Percentiles rank a stretch among this genome's conserved stretches.
Evolutionary conservation across 2,329 filamentous ascomycete species (phyloP).

Genomic region (Arthrocladium fulminans): DNA sequence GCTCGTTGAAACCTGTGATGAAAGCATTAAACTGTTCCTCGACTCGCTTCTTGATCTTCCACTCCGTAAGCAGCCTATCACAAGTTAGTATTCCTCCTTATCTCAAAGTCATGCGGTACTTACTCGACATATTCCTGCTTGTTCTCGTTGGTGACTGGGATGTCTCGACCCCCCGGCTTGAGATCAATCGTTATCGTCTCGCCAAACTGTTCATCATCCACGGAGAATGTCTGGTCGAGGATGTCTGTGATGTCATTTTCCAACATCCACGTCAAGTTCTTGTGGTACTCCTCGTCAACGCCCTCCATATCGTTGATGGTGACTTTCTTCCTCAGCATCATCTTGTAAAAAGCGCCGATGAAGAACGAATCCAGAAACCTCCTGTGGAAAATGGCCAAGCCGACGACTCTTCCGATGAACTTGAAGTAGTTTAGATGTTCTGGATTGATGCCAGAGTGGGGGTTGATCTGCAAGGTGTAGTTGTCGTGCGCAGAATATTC

Average conservation of each 20-base stretch:
- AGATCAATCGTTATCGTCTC: slow-evolving; percentile 90
- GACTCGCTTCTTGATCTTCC: slow-evolving; percentile 97
- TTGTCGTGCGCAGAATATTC: slow-evolving; percentile 99
- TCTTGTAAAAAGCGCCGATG: slow-evolving; percentile 98
- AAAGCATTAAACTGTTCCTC: slow-evolving; percentile 98
- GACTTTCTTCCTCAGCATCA: slow-evolving; percentile 92
- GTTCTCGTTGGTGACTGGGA: slow-evolving; percentile 96
- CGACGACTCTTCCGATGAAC: slow-evolving; percentile 95
- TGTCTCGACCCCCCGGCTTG: slow-evolving; percentile 79
- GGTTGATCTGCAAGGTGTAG: slow-evolving; percentile 99
- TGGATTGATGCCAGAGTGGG: slow-evolving; percentile 96
- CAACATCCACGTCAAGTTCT: slow-evolving; percentile 92
- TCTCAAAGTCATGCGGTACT: slow-evolving; percentile 26
- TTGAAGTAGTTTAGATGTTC: slow-evolving; percentile 99
- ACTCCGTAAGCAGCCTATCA: slow-evolving; percentile 79
- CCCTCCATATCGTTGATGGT: slow-evolving; percentile 94
- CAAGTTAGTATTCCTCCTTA: slow-evolving; percentile 10
- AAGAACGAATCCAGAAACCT: slow-evolving; percentile 98
- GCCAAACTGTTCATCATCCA: slow-evolving; percentile 94
- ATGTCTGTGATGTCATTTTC: slow-evolving; percentile 96
- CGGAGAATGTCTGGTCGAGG: slow-evolving; percentile 90
- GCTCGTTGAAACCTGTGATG: slow-evolving; percentile 92
- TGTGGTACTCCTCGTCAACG: slow-evolving; percentile 95
- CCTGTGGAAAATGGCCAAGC: slow-evolving; percentile 93
- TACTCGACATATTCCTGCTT: slow-evolving; percentile 97